Conservation (phyloP, 306 rosid genomes). For the Quercus robur region DNA sequence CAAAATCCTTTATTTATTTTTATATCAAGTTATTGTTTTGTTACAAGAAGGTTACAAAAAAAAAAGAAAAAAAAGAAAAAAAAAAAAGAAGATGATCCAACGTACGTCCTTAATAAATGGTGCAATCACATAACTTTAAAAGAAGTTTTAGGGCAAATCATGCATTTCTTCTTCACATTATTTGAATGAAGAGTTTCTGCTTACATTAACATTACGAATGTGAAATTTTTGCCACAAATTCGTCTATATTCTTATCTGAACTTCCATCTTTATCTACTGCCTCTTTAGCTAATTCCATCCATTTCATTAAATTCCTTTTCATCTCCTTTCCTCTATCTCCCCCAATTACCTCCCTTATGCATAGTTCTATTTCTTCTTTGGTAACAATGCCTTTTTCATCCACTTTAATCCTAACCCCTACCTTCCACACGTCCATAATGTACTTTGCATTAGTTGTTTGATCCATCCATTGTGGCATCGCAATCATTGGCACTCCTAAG, state of each 20-base stretch:
- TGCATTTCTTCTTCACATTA: neutral
- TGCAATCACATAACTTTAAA: too few relatives aligned
- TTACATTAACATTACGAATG: neutral
- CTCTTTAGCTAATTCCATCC: conserved; percentile 9
- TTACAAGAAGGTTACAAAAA: too few relatives aligned
- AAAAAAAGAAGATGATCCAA: too few relatives aligned
- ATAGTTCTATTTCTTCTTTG: conserved; percentile 4
- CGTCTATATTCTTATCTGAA: conserved; percentile 9
- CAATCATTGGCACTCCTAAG: conserved; percentile 18
- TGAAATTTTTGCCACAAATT: neutral
- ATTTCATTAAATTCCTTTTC: neutral
- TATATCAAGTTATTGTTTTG: too few relatives aligned
- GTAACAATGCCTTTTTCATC: neutral
- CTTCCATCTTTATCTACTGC: conserved; percentile 17
- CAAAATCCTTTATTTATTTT: too few relatives aligned
- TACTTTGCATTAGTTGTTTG: conserved; percentile 18
- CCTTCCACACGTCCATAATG: conserved; percentile 12
- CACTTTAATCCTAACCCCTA: conserved; percentile 3
- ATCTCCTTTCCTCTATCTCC: conserved; percentile 14
- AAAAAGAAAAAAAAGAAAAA: too few relatives aligned
- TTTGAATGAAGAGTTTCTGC: neutral
- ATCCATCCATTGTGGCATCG: conserved; percentile 17
- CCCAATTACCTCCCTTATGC: conserved; percentile 15
- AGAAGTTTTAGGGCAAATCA: neutral
- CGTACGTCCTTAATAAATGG: too few relatives aligned